These are phyloP conservation scores for Candida morakotiae DNA, from an alignment of 805 yeast genomes.

Conservation along the genomic window DNA sequence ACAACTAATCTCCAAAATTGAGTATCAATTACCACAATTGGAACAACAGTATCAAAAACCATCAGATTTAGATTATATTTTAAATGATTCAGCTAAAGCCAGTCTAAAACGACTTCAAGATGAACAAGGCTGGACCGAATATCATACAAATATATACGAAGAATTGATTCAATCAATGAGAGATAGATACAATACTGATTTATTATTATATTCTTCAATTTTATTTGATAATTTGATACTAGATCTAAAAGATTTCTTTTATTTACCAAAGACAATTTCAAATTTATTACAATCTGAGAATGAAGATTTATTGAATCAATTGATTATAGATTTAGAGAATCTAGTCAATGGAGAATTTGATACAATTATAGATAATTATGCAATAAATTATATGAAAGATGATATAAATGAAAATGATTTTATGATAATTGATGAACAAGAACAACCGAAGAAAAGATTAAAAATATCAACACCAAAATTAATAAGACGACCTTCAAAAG, in stretches of 20 bases:
- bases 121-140: slow-evolving; percentile 52
- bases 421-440: slow-evolving; percentile 7
- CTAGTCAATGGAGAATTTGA: slow-evolving; percentile 35
- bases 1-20: slow-evolving; percentile 32
- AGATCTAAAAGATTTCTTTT: slow-evolving; percentile 14
- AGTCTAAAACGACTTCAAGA: slow-evolving; percentile 47
- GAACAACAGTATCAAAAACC: slow-evolving; percentile 47
- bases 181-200: slow-evolving; percentile 48
- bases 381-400: slow-evolving; percentile 25
- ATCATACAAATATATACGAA: slow-evolving; percentile 41
- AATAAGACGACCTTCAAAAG: slow-evolving; percentile 10
- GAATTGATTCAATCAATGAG: slow-evolving; percentile 38
- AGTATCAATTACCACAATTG: slow-evolving; percentile 45
- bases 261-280: slow-evolving; percentile 5
- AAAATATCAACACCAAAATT: slow-evolving; percentile 17
- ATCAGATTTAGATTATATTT: slow-evolving; percentile 50
- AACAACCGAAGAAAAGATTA: slow-evolving; percentile 2
- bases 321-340: slow-evolving; percentile 13
- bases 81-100: slow-evolving; percentile 42
- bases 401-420: slow-evolving; percentile 10
- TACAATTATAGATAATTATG: slow-evolving; percentile 23
- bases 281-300: slow-evolving; percentile 1
- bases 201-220: slow-evolving; percentile 52
- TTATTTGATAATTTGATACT: slow-evolving; percentile 47
- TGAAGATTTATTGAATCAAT: slow-evolving; percentile 2